phyloP scores from a whole-genome alignment of 2,329 filamentous ascomycete species.

The Aspergillus sp. region DNA sequence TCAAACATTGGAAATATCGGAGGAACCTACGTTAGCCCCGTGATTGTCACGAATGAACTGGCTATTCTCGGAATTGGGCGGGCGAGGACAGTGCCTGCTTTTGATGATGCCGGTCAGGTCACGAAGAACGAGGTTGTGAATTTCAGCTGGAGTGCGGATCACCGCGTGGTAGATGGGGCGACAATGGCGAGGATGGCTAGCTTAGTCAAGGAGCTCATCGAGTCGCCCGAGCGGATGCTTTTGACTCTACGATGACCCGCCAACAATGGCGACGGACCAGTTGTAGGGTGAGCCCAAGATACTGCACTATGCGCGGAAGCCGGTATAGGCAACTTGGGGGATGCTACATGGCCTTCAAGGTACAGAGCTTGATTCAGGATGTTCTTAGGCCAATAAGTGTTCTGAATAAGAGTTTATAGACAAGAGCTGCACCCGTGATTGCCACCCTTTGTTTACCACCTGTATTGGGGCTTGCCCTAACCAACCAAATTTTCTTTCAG shows the following conservation, averaged over 20 bases:
- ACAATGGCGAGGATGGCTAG: constrained; percentile 92
- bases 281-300: too few relatives aligned
- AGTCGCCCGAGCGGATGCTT: constrained; percentile 86
- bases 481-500: too few relatives aligned
- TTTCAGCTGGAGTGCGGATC: constrained; percentile 96
- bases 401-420: too few relatives aligned
- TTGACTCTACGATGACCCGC: constrained; percentile 70
- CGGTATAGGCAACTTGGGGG: too few relatives aligned
- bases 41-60: constrained; percentile 88
- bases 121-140: constrained; percentile 80
- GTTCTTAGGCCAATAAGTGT: too few relatives aligned
- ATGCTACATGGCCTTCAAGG: too few relatives aligned
- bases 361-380: too few relatives aligned
- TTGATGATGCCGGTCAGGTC: constrained; percentile 63
- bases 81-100: constrained; percentile 79
- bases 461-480: too few relatives aligned
- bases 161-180: constrained; percentile 90
- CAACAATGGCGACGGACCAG: too few relatives aligned
- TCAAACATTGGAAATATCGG: constrained; percentile 97
- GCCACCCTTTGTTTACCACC: too few relatives aligned
- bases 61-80: constrained; percentile 89
- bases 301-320: too few relatives aligned
- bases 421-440: too few relatives aligned
- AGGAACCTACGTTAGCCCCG: constrained; percentile 86
- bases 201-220: constrained; percentile 74